Evolutionary conservation across 2,329 filamentous ascomycete species (phyloP), one percentile per base, ranked within the genome.

Genomic region (Verticillium tricorpus): DNA sequence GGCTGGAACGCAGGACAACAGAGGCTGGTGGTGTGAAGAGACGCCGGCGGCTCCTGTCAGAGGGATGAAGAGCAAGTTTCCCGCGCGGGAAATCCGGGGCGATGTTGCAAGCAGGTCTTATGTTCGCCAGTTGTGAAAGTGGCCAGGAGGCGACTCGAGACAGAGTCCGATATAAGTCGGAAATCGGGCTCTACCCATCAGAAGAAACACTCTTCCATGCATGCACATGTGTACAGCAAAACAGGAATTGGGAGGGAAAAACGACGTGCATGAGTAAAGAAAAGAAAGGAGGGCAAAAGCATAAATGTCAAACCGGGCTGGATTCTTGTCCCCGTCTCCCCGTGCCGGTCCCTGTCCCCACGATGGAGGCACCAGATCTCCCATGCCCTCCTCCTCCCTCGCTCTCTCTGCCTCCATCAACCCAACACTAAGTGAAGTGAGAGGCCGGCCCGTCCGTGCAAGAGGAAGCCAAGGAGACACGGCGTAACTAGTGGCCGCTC

Each of bases 151-250:
- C 37, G 28, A 28, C 28, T 28, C 28, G 39, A 40, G 57, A 58
- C 57, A 50, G 32, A 35, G 57, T 32, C 57, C 57, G 57, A 58
- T 58, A 50, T 58, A 58, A 52, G 57, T 58, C 37, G 57, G 57
- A 58, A 58, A 58, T 28, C 40, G 22, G 39, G 40, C 57, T 58
- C 37, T 58, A 25, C 39, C 57, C 39, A 31, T 17, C 22, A 39
- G 39, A 50, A 40, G 55, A 35, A 57, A 35, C 17, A 32, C 34
- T 22, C 55, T 19, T 34, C 9, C 55, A 37, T n/a, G 14, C 17
- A 19, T 17, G 55, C 17, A 32, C 19, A 39, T 50, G 57, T 6
- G 34, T 22, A 31, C 9, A 40, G 57, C 37, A 40, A 40, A 40
- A 15, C 57, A 31, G 45, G 25, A 32, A 31, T 50, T 58, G 45